Percentiles rank a stretch among this genome's conserved stretches.
Conservation (phyloP, 1,284 basidiomycete genomes). For the Ceratobasidium sp. region DNA sequence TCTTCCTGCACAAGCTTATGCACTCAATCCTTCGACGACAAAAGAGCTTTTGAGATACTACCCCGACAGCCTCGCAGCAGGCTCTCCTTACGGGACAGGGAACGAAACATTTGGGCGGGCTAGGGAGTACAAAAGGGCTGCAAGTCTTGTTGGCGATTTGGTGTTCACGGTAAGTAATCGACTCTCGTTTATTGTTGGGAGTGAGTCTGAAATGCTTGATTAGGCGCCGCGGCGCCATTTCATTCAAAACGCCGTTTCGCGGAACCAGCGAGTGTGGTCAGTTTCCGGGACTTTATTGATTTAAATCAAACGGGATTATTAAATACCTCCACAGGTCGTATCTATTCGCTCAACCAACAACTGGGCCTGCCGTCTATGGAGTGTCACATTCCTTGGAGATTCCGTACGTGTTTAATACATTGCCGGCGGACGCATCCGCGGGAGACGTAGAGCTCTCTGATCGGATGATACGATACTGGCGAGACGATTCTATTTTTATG, state of each 20-base stretch:
- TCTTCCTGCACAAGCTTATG: neutral
- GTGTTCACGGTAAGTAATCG: neutral
- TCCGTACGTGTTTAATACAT: neutral
- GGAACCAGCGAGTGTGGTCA: neutral
- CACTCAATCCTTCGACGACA: neutral
- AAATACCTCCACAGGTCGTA: neutral
- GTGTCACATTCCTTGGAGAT: slow-evolving; percentile 1
- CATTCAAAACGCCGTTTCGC: neutral
- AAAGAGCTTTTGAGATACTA: neutral
- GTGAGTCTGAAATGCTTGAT: too few species aligned
- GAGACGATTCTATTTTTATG: neutral
- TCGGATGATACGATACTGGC: slow-evolving; percentile 4
- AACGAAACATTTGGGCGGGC: slow-evolving; percentile 8
- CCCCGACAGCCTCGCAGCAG: neutral
- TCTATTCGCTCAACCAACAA: neutral
- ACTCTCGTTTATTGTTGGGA: too few species aligned
- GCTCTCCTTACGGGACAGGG: slow-evolving; percentile 18
- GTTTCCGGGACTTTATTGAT: neutral
- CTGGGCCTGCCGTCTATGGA: neutral
- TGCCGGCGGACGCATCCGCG: neutral
- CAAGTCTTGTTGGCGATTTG: slow-evolving; percentile 1
- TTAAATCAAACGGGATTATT: neutral
- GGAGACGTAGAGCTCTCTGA: neutral
- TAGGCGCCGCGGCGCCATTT: slow-evolving; percentile 16
- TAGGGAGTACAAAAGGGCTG: neutral